Conservation (phyloP, 768 basidiomycete genomes). For the Strobilomyces confusus region DNA sequence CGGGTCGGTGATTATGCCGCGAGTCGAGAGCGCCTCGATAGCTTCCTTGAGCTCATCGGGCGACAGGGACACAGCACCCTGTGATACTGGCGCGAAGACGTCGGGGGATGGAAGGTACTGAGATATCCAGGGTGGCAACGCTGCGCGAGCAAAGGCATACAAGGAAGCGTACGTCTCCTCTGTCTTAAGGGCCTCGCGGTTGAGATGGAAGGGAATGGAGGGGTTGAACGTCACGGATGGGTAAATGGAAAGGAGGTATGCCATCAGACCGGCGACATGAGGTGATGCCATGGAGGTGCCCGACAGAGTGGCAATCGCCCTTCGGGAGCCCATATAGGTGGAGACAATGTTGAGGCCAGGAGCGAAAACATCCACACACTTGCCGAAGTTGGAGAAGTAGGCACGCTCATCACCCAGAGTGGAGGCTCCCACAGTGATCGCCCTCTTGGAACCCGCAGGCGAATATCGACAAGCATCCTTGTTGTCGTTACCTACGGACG, state of each 20-base stretch:
- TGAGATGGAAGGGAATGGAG: slow-evolving; percentile 30
- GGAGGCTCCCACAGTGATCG: slow-evolving; percentile 92
- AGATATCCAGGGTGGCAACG: slow-evolving; percentile 56
- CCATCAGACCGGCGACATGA: slow-evolving; percentile 84
- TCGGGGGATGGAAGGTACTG: slow-evolving; percentile 53
- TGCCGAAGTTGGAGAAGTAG: slow-evolving; percentile 89
- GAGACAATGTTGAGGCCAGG: slow-evolving; percentile 91
- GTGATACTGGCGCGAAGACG: slow-evolving; percentile 42
- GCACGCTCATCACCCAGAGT: slow-evolving; percentile 79
- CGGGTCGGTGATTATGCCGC: slow-evolving; percentile 42
- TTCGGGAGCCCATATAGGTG: slow-evolving; percentile 67
- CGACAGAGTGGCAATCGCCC: slow-evolving; percentile 71
- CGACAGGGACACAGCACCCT: slow-evolving; percentile 43
- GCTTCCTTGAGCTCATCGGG: slow-evolving; percentile 77
- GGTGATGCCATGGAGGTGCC: slow-evolving; percentile 96
- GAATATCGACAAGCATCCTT: slow-evolving; percentile 91
- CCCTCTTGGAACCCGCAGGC: slow-evolving; percentile 83
- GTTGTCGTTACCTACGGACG: slow-evolving; percentile 65
- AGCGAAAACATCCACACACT: slow-evolving; percentile 90
- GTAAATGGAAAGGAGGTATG: slow-evolving; percentile 90
- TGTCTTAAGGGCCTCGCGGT: slow-evolving; percentile 29
- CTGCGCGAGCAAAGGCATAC: slow-evolving; percentile 52
- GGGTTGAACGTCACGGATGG: slow-evolving; percentile 64
- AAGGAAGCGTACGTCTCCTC: slow-evolving; percentile 40
- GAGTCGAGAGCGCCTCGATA: slow-evolving; percentile 56